A percentile compares a stretch with the other conserved stretches of the same genome.
Conservation (phyloP, 306 rosid species). For the Lupinus albus region DNA sequence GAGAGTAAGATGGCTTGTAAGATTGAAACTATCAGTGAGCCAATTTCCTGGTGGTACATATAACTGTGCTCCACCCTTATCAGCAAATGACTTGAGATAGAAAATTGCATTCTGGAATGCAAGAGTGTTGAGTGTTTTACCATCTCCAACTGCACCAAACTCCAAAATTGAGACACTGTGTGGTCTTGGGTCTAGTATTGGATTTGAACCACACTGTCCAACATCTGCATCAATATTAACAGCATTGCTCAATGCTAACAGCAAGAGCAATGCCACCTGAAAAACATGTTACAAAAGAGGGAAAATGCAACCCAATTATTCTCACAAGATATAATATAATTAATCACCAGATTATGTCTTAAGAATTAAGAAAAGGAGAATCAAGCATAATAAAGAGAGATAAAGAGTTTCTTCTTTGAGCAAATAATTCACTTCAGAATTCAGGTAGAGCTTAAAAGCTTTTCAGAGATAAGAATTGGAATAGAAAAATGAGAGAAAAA, state of each 20-base stretch:
- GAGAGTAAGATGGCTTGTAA: conserved; percentile 93
- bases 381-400: conserved; percentile 1
- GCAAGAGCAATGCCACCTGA: conserved; percentile 92
- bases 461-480: conserved; percentile 10
- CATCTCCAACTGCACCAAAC: conserved; percentile 98
- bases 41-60: conserved; percentile 89
- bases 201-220: conserved; percentile 64
- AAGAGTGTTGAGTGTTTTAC: conserved; percentile 81
- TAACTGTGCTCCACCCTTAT: conserved; percentile 98
- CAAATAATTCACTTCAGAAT: conserved; percentile 10
- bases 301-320: conserved; percentile 42
- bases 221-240: conserved; percentile 50
- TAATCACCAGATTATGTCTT: background rate
- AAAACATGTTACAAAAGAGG: conserved; percentile 24
- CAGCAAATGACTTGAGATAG: conserved; percentile 94
- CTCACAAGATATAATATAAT: conserved; percentile 41
- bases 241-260: conserved; percentile 84
- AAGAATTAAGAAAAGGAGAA: background rate
- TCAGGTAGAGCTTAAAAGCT: background rate
- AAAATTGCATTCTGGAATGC: conserved; percentile 96
- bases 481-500: conserved; percentile 12
- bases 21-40: conserved; percentile 94
- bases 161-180: conserved; percentile 91
- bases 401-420: conserved; percentile 11
- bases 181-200: conserved; percentile 78